Evolutionary conservation across 1,284 basidiomycete genomes (phyloP).

Genomic region (Fomitopsis schrenkii): DNA sequence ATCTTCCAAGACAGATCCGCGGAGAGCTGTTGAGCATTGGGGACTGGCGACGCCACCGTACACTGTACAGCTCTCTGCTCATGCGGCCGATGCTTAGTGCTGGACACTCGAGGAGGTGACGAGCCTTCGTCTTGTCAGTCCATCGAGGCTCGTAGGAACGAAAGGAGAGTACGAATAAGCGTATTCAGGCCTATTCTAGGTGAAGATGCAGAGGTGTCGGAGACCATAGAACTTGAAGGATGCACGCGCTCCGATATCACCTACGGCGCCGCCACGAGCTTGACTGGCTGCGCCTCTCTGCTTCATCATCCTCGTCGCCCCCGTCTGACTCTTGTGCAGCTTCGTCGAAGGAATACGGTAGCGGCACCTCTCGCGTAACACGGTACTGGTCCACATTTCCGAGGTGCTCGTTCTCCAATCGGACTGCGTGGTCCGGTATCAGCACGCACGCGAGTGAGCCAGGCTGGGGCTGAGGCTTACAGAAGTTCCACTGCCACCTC

Average conservation of each 20-base stretch:
- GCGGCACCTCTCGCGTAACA: conserved; percentile 73
- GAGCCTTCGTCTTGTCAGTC: too few relatives aligned
- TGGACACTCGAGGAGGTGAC: too few relatives aligned
- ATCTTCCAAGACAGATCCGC: too few relatives aligned
- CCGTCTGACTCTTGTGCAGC: conserved; percentile 29
- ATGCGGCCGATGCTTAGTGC: too few relatives aligned
- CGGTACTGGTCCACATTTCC: conserved; percentile 85
- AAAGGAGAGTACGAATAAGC: too few relatives aligned
- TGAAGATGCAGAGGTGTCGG: too few relatives aligned
- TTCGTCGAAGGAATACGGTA: conserved; percentile 65
- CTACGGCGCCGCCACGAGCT: conserved; percentile 21
- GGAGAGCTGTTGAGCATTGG: too few relatives aligned
- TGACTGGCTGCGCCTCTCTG: conserved; percentile 15
- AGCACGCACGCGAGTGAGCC: background rate
- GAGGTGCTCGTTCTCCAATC: conserved; percentile 84
- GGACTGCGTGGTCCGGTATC: conserved; percentile 38
- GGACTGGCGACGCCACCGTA: too few relatives aligned
- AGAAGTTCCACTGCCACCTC: conserved; percentile 91
- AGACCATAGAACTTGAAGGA: too few relatives aligned
- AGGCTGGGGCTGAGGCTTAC: conserved; percentile 33
- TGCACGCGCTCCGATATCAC: background rate
- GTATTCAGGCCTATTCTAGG: too few relatives aligned
- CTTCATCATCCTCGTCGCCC: conserved; percentile 34
- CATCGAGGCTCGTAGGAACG: too few relatives aligned
- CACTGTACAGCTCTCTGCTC: too few relatives aligned